Percentiles rank a stretch among this genome's conserved stretches.
These are phyloP conservation scores for Claviceps pazoutovae DNA, from an alignment of 2,329 filamentous ascomycete species.

Conservation along the genomic window DNA sequence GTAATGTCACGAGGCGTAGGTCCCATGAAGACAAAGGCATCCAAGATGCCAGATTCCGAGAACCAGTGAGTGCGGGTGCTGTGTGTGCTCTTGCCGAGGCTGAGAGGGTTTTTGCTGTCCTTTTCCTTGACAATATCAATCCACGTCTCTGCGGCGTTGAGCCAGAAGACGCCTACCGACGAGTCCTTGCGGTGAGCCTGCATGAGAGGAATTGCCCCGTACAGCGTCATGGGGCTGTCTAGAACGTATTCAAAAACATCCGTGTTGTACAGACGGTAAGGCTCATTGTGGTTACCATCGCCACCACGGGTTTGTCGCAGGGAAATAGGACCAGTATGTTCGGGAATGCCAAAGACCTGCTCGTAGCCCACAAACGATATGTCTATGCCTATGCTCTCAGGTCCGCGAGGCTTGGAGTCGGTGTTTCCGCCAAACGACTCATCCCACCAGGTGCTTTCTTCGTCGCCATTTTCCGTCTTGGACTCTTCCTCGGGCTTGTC, in stretches of 20 bases:
- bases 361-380: conserved; percentile 86
- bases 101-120: conserved; percentile 58
- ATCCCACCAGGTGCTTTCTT: conserved; percentile 95
- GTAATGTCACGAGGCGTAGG: conserved; percentile 73
- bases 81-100: conserved; percentile 54
- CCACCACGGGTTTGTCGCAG: conserved; percentile 84
- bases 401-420: conserved; percentile 86
- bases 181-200: conserved; percentile 91
- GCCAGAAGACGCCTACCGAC: conserved; percentile 91
- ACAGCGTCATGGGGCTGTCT: conserved; percentile 95
- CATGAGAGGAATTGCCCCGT: conserved; percentile 96
- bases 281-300: conserved; percentile 70
- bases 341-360: conserved; percentile 87
- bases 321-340: conserved; percentile 78
- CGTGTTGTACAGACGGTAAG: conserved; percentile 88
- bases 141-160: conserved; percentile 96
- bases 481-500: conserved; percentile 30
- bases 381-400: conserved; percentile 82
- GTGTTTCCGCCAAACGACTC: conserved; percentile 92
- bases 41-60: conserved; percentile 77
- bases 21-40: conserved; percentile 89
- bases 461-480: conserved; percentile 39
- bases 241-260: conserved; percentile 97
- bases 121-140: conserved; percentile 81
- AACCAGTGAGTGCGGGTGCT: conserved; percentile 93